Evolutionary conservation across 228 moss, liverwort and hornwort genomes (phyloP).

Genomic region (Sphagnum magellanicum): DNA sequence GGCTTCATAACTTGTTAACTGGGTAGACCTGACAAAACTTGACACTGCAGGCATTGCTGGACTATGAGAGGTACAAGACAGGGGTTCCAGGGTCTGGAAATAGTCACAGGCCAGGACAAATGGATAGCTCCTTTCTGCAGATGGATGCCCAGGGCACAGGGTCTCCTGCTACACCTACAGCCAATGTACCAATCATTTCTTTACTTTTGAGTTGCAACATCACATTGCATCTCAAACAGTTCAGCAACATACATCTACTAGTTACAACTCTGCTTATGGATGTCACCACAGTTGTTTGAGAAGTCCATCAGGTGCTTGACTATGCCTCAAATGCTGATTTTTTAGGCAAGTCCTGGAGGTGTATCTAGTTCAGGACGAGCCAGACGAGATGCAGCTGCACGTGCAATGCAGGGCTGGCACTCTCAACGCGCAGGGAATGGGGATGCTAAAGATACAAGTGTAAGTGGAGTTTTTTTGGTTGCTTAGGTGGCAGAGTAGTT

Average conservation of each 20-base stretch:
- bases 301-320: too few species aligned
- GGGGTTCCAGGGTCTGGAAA: slow-evolving; percentile 50
- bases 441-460: slow-evolving; percentile 49
- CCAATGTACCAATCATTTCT: too few species aligned
- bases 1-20: too few species aligned
- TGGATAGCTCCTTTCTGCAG: slow-evolving; percentile 20
- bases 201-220: too few species aligned
- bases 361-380: slow-evolving; percentile 85
- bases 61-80: slow-evolving; percentile 79
- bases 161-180: slow-evolving; percentile 64
- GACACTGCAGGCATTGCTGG: slow-evolving; percentile 68
- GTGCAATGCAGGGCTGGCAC: slow-evolving; percentile 99
- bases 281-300: too few species aligned
- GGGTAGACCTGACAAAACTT: background rate
- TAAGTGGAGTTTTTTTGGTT: too few species aligned
- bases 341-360: slow-evolving; percentile 53
- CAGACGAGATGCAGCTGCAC: slow-evolving; percentile 91
- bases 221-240: too few species aligned
- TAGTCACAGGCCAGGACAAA: slow-evolving; percentile 25
- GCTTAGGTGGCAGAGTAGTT: too few species aligned
- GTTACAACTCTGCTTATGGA: too few species aligned
- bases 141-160: slow-evolving; percentile 48
- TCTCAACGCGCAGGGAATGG: slow-evolving; percentile 87
- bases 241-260: too few species aligned
- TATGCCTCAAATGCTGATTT: slow-evolving; percentile 2